These are phyloP conservation scores for Fraxinus cuspidata DNA, from an alignment of 257 asterid species.

Conservation along the genomic window DNA sequence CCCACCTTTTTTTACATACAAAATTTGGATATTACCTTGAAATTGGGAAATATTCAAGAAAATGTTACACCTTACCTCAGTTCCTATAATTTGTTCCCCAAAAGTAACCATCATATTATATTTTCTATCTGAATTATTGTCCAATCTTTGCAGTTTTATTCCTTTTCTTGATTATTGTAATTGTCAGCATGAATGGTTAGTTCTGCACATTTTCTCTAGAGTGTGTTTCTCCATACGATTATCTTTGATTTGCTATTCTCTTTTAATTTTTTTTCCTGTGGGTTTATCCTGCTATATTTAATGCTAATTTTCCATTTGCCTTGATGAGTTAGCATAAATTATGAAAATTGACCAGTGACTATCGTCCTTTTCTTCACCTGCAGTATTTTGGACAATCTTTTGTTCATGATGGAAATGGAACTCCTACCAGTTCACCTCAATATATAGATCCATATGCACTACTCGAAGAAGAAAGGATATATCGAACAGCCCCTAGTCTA, in stretches of 20 bases:
- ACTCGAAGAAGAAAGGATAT: conserved; percentile 78
- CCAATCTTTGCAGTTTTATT: not conserved
- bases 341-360: not conserved
- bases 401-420: conserved; percentile 61
- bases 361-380: conserved; percentile 20
- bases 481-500: conserved; percentile 64
- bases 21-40: not conserved
- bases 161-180: not conserved
- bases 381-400: conserved; percentile 87
- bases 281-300: not conserved
- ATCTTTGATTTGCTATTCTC: not conserved
- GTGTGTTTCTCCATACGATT: not conserved
- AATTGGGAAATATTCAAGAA: not conserved
- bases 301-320: not conserved
- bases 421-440: conserved; percentile 42
- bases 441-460: conserved; percentile 77
- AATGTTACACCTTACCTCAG: not conserved
- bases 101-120: not conserved
- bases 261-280: not conserved
- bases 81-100: not conserved
- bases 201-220: not conserved
- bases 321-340: not conserved
- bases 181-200: not conserved
- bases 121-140: not conserved
- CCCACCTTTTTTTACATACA: not conserved